Evolutionary conservation across 176 grass and related monocot species (phyloP).

Genomic region (Ensete glaucum): DNA sequence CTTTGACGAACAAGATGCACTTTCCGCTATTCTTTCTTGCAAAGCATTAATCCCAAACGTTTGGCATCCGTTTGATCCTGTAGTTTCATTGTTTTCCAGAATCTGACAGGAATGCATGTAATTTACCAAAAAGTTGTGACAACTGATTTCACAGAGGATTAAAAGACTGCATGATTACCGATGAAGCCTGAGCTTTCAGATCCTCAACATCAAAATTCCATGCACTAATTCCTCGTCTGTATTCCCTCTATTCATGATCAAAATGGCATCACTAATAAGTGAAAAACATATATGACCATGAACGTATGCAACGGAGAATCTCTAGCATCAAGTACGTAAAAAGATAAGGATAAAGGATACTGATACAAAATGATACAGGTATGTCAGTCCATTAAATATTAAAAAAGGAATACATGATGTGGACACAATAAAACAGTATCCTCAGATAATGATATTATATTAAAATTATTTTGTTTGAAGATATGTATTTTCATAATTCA

Average conservation of each 20-base stretch:
- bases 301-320: background rate
- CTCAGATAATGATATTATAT: too few species aligned
- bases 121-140: background rate
- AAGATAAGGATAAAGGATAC: background rate
- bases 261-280: background rate
- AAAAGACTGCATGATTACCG: constrained; percentile 21
- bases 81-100: constrained; percentile 56
- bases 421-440: too few species aligned
- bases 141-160: background rate
- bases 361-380: too few species aligned
- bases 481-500: too few species aligned
- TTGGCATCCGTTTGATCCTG: constrained; percentile 35
- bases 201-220: constrained; percentile 97
- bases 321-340: background rate
- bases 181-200: constrained; percentile 76
- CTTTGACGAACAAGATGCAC: constrained; percentile 22
- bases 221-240: constrained; percentile 88
- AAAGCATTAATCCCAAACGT: constrained; percentile 41
- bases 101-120: constrained; percentile 31
- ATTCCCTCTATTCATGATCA: constrained; percentile 54
- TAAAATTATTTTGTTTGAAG: too few species aligned
- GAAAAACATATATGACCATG: background rate
- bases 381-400: too few species aligned
- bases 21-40: constrained; percentile 46
- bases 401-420: too few species aligned